Evolutionary conservation across 805 yeast species (phyloP), one percentile per base, ranked within the genome.

Genomic region (Kuraishia ogatae): DNA sequence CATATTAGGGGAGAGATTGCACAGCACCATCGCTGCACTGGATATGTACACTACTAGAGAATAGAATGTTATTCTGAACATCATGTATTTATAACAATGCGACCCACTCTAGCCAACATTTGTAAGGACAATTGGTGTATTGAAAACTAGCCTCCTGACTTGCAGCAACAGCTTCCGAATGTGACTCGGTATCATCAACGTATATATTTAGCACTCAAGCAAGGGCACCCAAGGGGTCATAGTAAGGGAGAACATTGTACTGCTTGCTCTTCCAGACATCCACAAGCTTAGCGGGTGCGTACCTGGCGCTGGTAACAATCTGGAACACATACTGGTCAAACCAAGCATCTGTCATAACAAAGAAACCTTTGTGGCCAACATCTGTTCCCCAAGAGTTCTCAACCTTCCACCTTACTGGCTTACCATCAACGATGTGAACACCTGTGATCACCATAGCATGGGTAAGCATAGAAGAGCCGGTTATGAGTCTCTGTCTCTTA

Each of bases 361-460:
- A 84, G 67, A 79, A 82, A 6, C 93, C 93, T 61, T 85, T 83
- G 57, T 79, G 78, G 48, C 89, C 89, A 22, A 79, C 74, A 54
- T 80, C 84, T 58, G 84, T 82, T 58, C 92, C 92, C 92, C 92
- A 86, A 1, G 92, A 86, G 69, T 87, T 86, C 69, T 86, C 91
- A 50, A 86, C 90, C 65, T 82, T 79, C 81, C 89, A 86, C 63
- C 90, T 79, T 24, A 80, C 70, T 24, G 91, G 89, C 60, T 76
- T 74, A 7, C 84, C 86, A 39, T 75, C 69, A 46, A 68, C 59
- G 28, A 90, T 67, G 68, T 89, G 92, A 53, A 88, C 94, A 48
- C 88, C 96, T 21, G 90, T 84, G 59, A 89, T 78, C 7, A 84
- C 82, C 97, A 89, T 89, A 35, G 97, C 97, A 65, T 89, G 97